Evolutionary conservation across 352 stramenopile genomes (phyloP), one percentile per base, ranked within the genome.

Genomic region (Phytophthora rubi): DNA sequence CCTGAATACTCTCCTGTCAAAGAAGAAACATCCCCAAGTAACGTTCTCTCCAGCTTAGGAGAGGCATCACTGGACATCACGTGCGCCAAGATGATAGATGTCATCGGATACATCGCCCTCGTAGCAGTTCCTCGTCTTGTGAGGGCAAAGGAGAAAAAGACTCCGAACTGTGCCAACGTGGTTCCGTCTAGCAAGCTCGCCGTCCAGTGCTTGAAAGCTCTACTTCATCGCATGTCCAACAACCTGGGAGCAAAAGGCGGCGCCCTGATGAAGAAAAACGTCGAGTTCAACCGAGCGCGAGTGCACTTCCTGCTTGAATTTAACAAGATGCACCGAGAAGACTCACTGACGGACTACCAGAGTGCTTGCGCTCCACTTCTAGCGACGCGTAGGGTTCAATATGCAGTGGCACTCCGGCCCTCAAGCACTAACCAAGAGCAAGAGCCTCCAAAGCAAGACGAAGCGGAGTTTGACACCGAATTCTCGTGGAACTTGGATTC

Each of bases 291-390:
- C 16, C 54, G 75, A 21, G 83, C 77, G 0, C 66, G 72, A 53
- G 51, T 75, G 5, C 67, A 75, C 2, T 91, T 92, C 23, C 61
- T 89, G 10, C 67, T 86, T 2, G 79, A 88, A 52, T 91, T 94
- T 28, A 69, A 70, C 12, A 80, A 75, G 6, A 77, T 91, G 71
- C 83, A 91, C 51, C 79, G 79, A 42, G 77, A 88, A 53, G 84
- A 94, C 37, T 52, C 13, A 0, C 55, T 89, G 12, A 56, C 65
- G 7, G 86, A 94, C 51, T 94, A 92, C 51, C 57, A 91, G 51
- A 83, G 74, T 30, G 60, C 33, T 5, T 88, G 73, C 47, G 30
- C 53, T 48, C 33, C 33, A 2, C 26, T 81, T 13, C 13, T 70
- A 6, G 59, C 67, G 47, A 30, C 28, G 21, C 35, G 47, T 2